These are phyloP conservation scores for Firmiana major DNA, from an alignment of 345 rosid species.

Conservation along the genomic window DNA sequence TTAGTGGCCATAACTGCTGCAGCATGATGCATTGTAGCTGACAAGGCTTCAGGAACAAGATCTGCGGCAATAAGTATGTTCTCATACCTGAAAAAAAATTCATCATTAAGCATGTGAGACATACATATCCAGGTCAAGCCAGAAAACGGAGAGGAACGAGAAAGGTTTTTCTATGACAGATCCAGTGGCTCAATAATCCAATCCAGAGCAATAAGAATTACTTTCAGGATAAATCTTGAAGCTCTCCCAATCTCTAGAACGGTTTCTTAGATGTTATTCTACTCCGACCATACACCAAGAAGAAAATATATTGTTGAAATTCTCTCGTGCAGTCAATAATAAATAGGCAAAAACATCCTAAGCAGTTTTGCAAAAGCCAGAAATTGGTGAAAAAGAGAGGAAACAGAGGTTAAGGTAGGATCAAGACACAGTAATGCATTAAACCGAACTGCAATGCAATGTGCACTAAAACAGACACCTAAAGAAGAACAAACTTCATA, in stretches of 20 bases:
- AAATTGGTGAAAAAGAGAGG: neutral
- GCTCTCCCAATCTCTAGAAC: neutral
- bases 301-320: neutral
- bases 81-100: conserved; percentile 65
- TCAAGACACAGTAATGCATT: neutral
- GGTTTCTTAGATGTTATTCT: neutral
- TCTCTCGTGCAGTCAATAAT: neutral
- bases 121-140: neutral
- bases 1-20: conserved; percentile 55
- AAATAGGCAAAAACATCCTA: neutral
- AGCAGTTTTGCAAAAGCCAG: neutral
- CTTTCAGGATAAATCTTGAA: neutral
- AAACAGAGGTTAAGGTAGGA: neutral
- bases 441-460: neutral
- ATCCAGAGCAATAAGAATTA: neutral
- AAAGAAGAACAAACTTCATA: neutral
- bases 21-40: conserved; percentile 58
- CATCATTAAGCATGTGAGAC: conserved; percentile 18
- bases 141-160: neutral
- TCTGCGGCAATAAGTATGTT: conserved; percentile 68
- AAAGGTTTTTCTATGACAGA: neutral
- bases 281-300: conserved; percentile 4
- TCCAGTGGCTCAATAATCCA: neutral
- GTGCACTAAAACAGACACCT: neutral
- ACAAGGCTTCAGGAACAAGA: conserved; percentile 85